These are phyloP conservation scores for Penicillium atrosanguineum DNA, from an alignment of 495 filamentous ascomycete species.

Conservation along the genomic window DNA sequence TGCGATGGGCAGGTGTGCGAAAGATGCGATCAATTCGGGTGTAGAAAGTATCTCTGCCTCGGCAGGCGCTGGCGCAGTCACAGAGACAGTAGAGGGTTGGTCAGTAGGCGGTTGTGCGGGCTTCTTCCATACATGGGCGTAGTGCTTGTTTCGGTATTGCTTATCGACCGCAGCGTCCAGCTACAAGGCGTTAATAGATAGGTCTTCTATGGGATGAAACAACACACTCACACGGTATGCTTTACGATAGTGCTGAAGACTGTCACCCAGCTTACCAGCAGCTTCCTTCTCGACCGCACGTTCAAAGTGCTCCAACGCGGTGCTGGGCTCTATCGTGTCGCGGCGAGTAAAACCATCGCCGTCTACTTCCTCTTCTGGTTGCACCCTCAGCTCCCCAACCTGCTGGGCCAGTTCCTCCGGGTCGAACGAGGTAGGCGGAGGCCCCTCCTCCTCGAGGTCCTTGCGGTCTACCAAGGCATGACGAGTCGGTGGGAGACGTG, in stretches of 20 bases:
- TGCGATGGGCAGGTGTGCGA: constrained; percentile 63
- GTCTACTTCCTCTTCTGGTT: constrained; percentile 31
- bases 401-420: constrained; percentile 41
- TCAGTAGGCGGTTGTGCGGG: constrained; percentile 53
- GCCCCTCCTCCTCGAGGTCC: constrained; percentile 40
- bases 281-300: constrained; percentile 84
- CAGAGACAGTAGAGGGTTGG: constrained; percentile 48
- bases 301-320: constrained; percentile 92
- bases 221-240: constrained; percentile 69
- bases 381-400: constrained; percentile 33
- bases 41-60: constrained; percentile 50
- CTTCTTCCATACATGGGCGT: constrained; percentile 59
- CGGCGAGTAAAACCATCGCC: constrained; percentile 31
- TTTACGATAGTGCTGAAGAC: constrained; percentile 81
- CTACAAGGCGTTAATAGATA: constrained; percentile 39
- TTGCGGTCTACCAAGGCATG: constrained; percentile 35
- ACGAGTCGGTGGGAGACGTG: constrained; percentile 32
- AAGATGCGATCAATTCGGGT: constrained; percentile 70
- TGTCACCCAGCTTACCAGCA: constrained; percentile 84
- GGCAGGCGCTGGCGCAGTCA: constrained; percentile 49
- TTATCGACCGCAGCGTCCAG: constrained; percentile 83
- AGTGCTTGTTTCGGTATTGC: constrained; percentile 87
- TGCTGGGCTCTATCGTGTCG: constrained; percentile 54
- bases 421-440: constrained; percentile 36
- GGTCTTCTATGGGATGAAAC: constrained; percentile 1